phyloP scores from a whole-genome alignment of 2,329 filamentous ascomycete species.

The Microdochium nivale region DNA sequence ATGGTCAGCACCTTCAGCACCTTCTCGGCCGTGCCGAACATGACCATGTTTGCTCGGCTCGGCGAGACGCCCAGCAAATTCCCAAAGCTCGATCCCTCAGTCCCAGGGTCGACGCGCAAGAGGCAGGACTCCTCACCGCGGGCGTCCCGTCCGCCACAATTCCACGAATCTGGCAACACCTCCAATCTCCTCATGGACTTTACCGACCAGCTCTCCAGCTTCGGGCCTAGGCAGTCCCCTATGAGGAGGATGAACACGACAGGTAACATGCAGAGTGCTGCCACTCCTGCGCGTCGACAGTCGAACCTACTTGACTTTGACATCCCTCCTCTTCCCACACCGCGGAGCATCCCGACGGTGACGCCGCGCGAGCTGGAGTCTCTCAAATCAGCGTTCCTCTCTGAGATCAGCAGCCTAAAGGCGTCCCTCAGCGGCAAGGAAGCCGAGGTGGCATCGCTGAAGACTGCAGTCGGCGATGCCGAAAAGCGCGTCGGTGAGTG shows the following conservation, averaged over 20 bases:
- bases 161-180: conserved; percentile 45
- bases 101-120: conserved; percentile 19
- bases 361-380: conserved; percentile 89
- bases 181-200: conserved; percentile 82
- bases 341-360: conserved; percentile 81
- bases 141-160: conserved; percentile 23
- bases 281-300: conserved; percentile 45
- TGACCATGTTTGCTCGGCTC: conserved; percentile 73
- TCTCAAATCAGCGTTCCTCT: conserved; percentile 82
- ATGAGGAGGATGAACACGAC: conserved; percentile 16
- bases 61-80: conserved; percentile 55
- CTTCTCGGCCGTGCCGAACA: conserved; percentile 82
- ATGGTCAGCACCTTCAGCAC: conserved; percentile 77
- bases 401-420: conserved; percentile 89
- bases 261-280: conserved; percentile 7
- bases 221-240: conserved; percentile 30
- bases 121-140: conserved; percentile 21
- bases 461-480: conserved; percentile 79
- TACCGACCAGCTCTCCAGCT: conserved; percentile 55
- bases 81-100: conserved; percentile 26
- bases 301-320: conserved; percentile 81
- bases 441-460: conserved; percentile 80
- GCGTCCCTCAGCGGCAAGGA: conserved; percentile 89
- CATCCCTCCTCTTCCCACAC: conserved; percentile 86
- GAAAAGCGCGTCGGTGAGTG: conserved; percentile 86